These are phyloP conservation scores for Phlebopus sp. DNA, from an alignment of 1,284 basidiomycete species.

Conservation along the genomic window DNA sequence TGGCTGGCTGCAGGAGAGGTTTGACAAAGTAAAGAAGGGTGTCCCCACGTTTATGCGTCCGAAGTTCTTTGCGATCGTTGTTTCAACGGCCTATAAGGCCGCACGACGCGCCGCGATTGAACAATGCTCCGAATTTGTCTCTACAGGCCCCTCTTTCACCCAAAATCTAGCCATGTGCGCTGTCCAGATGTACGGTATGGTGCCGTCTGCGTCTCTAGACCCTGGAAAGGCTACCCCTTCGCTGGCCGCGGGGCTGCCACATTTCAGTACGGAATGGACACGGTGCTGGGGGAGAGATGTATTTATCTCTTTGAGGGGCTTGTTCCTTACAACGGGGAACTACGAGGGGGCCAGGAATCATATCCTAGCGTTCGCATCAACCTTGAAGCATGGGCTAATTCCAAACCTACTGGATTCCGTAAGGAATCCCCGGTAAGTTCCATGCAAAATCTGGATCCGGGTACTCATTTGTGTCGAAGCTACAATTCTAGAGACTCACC, in stretches of 20 bases:
- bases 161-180: slow-evolving; percentile 84
- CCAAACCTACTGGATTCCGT: slow-evolving; percentile 91
- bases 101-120: slow-evolving; percentile 78
- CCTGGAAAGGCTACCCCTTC: slow-evolving; percentile 70
- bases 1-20: slow-evolving; percentile 81
- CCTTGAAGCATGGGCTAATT: slow-evolving; percentile 85
- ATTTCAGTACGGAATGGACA: slow-evolving; percentile 90
- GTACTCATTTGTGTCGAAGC: slow-evolving; percentile 34
- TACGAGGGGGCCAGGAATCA: slow-evolving; percentile 83
- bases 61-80: slow-evolving; percentile 89
- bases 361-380: slow-evolving; percentile 87
- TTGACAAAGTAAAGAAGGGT: slow-evolving; percentile 71
- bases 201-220: slow-evolving; percentile 84
- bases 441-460: background rate
- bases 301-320: slow-evolving; percentile 88
- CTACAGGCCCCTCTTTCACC: slow-evolving; percentile 83
- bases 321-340: slow-evolving; percentile 91
- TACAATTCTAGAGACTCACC: slow-evolving; percentile 92
- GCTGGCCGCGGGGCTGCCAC: slow-evolving; percentile 91
- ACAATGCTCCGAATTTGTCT: slow-evolving; percentile 83
- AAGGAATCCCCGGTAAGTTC: slow-evolving; percentile 70
- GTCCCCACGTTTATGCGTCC: slow-evolving; percentile 87
- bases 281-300: slow-evolving; percentile 97
- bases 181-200: slow-evolving; percentile 90
- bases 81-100: slow-evolving; percentile 89